These are phyloP conservation scores for Fusarium hainanense DNA, from an alignment of 2,329 filamentous ascomycete genomes.

Conservation along the genomic window DNA sequence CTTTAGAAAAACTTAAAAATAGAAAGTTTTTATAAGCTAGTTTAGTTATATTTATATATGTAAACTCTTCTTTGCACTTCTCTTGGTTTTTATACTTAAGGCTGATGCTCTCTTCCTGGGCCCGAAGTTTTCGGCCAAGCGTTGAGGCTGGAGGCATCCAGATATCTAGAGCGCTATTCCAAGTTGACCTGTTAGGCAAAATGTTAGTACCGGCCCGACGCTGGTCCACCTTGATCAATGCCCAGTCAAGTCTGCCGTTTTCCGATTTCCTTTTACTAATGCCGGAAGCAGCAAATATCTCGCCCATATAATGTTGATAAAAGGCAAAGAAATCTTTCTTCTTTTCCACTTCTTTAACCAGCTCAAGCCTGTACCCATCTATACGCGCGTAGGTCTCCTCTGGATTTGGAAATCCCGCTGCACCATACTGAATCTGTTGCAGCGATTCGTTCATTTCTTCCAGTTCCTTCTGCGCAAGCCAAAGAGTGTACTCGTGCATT, in stretches of 20 bases:
- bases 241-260: neutral
- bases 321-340: neutral
- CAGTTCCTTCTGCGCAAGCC: neutral
- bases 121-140: no score
- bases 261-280: fast-evolving
- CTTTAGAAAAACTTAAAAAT: no score
- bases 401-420: no score
- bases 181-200: neutral
- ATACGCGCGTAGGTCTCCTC: neutral
- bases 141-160: no score
- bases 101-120: no score
- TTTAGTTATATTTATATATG: no score
- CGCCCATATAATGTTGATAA: neutral
- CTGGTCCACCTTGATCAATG: neutral
- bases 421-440: neutral
- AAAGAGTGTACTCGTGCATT: neutral
- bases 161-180: no score
- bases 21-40: no score
- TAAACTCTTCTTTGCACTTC: no score
- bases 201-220: neutral
- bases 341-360: neutral
- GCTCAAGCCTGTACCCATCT: neutral
- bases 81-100: no score
- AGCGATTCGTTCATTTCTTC: no score
- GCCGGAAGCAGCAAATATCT: neutral